Evolutionary conservation across 805 yeast species (phyloP).

Genomic region (Blastobotrys terrestris): DNA sequence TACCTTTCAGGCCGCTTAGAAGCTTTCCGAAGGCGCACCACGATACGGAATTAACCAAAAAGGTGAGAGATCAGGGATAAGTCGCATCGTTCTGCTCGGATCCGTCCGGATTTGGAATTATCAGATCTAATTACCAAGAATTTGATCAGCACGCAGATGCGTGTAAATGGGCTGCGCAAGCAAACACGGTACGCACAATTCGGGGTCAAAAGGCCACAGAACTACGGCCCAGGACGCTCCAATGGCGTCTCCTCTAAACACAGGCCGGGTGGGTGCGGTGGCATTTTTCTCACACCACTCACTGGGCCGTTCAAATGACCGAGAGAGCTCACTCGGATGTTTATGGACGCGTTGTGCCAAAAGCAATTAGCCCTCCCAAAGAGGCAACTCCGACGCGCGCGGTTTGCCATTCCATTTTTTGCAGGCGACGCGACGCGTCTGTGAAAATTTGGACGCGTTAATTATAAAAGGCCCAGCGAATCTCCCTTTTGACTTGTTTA

Average conservation of each 20-base stretch:
- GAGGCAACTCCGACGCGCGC: background rate
- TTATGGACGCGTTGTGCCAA: background rate
- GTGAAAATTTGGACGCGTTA: background rate
- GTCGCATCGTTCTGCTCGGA: background rate
- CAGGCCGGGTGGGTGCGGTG: too few species aligned
- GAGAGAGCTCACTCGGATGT: too few species aligned
- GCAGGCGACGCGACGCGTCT: conserved; percentile 2
- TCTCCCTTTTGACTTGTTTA: background rate
- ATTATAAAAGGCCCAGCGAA: conserved; percentile 1
- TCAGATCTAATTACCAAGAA: background rate
- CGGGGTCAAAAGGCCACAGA: too few species aligned
- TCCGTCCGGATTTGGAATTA: background rate
- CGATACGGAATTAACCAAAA: too few species aligned
- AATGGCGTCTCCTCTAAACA: too few species aligned
- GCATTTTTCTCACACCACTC: background rate
- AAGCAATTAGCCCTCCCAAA: background rate
- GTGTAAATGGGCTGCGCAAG: background rate
- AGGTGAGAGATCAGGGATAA: background rate
- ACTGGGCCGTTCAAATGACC: too few species aligned
- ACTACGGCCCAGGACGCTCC: too few species aligned
- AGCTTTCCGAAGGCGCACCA: too few species aligned
- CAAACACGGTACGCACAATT: too few species aligned
- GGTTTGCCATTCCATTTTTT: background rate
- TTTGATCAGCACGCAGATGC: background rate
- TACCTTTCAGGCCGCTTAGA: too few species aligned